These are phyloP conservation scores for Aspergillus cavernicola DNA, from an alignment of 495 filamentous ascomycete species.

Conservation along the genomic window DNA sequence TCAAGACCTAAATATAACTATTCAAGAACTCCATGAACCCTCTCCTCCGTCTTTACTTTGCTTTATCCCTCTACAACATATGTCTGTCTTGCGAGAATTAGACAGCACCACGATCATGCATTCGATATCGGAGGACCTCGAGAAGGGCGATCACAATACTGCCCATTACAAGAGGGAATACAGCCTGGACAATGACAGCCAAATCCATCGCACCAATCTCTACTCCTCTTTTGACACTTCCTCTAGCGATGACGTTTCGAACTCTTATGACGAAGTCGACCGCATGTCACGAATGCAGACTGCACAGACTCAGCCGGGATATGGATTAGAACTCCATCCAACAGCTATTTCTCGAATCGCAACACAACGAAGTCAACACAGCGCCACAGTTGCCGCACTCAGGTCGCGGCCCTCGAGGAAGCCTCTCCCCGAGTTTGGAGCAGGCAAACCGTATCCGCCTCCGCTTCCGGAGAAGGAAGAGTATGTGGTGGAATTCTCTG, in stretches of 20 bases:
- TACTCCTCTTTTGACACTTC: conserved; percentile 21
- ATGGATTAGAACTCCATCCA: conserved; percentile 61
- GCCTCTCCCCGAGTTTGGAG: conserved; percentile 60
- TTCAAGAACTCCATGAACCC: neutral
- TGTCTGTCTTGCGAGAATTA: no score
- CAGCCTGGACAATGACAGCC: conserved; percentile 18
- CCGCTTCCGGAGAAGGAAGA: conserved; percentile 67
- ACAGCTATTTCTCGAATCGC: conserved; percentile 74
- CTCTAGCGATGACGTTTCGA: conserved; percentile 8
- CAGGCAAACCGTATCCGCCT: conserved; percentile 75
- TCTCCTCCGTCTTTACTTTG: neutral
- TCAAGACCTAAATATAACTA: neutral
- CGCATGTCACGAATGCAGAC: conserved; percentile 54
- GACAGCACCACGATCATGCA: conserved; percentile 26
- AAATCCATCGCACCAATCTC: conserved; percentile 7
- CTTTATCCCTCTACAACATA: no score
- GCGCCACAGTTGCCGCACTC: conserved; percentile 64
- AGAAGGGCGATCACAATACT: conserved; percentile 24
- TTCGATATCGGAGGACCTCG: conserved; percentile 29
- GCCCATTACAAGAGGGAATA: conserved; percentile 8
- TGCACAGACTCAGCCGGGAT: conserved; percentile 51
- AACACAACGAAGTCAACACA: conserved; percentile 71
- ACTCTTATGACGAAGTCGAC: conserved; percentile 14
- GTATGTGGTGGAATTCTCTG: conserved; percentile 86
- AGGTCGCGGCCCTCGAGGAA: conserved; percentile 50